Percentiles rank a stretch among this genome's conserved stretches.
These are phyloP conservation scores for Agrocybe pediades DNA, from an alignment of 768 basidiomycete species.

Conservation along the genomic window DNA sequence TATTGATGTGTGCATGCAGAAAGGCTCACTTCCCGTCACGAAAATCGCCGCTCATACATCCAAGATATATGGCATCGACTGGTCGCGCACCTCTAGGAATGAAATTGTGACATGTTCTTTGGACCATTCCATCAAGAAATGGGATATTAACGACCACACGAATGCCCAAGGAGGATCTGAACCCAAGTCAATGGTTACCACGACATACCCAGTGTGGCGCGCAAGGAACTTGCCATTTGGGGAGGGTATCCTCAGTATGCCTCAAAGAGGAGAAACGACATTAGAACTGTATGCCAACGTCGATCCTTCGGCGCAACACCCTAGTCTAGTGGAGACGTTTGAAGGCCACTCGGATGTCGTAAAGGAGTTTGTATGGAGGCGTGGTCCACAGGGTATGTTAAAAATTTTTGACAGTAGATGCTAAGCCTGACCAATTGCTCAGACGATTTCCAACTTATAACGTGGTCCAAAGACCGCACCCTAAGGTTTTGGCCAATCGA, in stretches of 20 bases:
- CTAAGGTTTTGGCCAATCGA: slow-evolving; percentile 90
- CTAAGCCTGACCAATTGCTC: not conserved
- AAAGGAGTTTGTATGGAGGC: slow-evolving; percentile 97
- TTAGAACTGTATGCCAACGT: slow-evolving; percentile 79
- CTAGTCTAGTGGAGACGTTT: slow-evolving; percentile 62
- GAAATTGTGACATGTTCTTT: slow-evolving; percentile 94
- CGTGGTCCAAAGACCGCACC: slow-evolving; percentile 87
- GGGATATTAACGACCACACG: slow-evolving; percentile 53
- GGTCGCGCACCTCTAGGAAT: slow-evolving; percentile 74
- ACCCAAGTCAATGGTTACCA: slow-evolving; percentile 60
- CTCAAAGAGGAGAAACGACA: slow-evolving; percentile 83
- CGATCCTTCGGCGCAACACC: slow-evolving; percentile 31
- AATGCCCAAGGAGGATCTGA: slow-evolving; percentile 20
- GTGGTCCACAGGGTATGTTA: slow-evolving; percentile 52
- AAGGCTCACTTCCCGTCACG: slow-evolving; percentile 82
- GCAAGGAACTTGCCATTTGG: slow-evolving; percentile 94
- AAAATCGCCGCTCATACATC: slow-evolving; percentile 81
- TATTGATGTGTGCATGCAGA: slow-evolving; percentile 46
- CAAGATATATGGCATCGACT: slow-evolving; percentile 98
- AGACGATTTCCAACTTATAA: slow-evolving; percentile 63
- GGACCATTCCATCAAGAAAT: slow-evolving; percentile 90
- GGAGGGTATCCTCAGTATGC: slow-evolving; percentile 80
- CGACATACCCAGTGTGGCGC: slow-evolving; percentile 91
- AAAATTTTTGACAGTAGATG: not conserved
- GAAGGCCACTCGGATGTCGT: slow-evolving; percentile 93